Evolutionary conservation across 352 stramenopile species (phyloP).

Genomic region (Phytophthora fragariae): DNA sequence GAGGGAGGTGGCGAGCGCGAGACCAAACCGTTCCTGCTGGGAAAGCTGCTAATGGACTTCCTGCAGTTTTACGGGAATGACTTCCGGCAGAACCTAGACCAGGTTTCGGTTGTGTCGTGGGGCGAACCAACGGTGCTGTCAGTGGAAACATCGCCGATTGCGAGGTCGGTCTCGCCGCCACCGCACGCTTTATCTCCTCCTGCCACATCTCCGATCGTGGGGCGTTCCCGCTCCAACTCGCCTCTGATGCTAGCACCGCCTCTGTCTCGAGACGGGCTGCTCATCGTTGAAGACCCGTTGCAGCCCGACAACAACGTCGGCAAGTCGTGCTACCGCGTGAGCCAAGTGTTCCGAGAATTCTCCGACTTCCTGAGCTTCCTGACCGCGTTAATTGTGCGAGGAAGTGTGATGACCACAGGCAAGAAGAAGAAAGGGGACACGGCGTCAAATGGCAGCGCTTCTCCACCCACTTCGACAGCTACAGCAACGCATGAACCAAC

Average conservation of each 20-base stretch:
- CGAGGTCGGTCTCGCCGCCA: constrained; percentile 27
- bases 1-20: constrained; percentile 42
- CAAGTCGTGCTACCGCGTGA: constrained; percentile 87
- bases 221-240: constrained; percentile 31
- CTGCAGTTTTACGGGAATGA: constrained; percentile 88
- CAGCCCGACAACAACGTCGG: constrained; percentile 81
- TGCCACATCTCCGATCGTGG: constrained; percentile 16
- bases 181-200: constrained; percentile 31
- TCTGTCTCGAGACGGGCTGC: constrained; percentile 46
- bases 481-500: constrained; percentile 32
- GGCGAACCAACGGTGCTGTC: constrained; percentile 29
- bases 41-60: constrained; percentile 87
- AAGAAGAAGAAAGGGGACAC: constrained; percentile 48
- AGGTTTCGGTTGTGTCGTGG: constrained; percentile 55
- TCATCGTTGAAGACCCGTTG: constrained; percentile 83
- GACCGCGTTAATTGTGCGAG: constrained; percentile 82
- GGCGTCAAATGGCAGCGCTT: constrained; percentile 5
- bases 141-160: constrained; percentile 17
- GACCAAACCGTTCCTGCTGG: constrained; percentile 61
- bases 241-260: constrained; percentile 23
- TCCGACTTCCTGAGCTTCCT: constrained; percentile 87
- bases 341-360: constrained; percentile 84
- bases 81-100: constrained; percentile 78
- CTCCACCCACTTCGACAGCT: constrained; percentile 9
- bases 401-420: constrained; percentile 70